phyloP scores from a whole-genome alignment of 768 basidiomycete species.

The Glaciozyma antarctica region DNA sequence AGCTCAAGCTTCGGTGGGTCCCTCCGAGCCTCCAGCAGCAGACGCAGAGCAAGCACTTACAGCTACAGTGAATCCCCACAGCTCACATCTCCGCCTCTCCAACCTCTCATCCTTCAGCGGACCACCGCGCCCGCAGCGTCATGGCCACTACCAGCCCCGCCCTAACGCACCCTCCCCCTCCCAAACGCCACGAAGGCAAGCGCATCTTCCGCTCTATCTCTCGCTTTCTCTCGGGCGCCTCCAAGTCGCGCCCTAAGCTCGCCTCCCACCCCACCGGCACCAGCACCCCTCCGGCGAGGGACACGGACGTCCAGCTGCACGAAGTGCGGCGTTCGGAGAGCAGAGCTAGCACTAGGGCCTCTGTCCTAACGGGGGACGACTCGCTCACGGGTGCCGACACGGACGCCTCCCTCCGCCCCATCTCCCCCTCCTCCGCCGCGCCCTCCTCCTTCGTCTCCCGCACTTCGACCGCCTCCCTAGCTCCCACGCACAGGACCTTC shows the following conservation, averaged over 20 bases:
- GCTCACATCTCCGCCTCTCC: no score
- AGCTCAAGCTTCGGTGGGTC: no score
- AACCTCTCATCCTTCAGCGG: no score
- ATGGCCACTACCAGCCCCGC: no score
- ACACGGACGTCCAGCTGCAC: background rate
- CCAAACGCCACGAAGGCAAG: no score
- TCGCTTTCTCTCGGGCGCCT: slow-evolving; percentile 14
- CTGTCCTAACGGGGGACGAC: background rate
- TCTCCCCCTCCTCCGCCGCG: slow-evolving; percentile 78
- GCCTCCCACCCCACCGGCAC: background rate
- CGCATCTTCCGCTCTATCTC: slow-evolving; percentile 7
- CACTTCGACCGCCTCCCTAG: slow-evolving; percentile 52
- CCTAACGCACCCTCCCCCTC: no score
- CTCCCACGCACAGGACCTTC: slow-evolving; percentile 62
- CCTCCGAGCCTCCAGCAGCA: no score
- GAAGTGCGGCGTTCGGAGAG: background rate
- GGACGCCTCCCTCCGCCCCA: slow-evolving; percentile 79
- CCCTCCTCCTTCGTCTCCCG: slow-evolving; percentile 56
- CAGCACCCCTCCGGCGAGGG: background rate
- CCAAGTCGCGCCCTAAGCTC: slow-evolving; percentile 17
- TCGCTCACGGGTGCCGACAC: slow-evolving; percentile 67
- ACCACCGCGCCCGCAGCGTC: no score
- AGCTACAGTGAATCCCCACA: no score
- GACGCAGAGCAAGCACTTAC: no score
- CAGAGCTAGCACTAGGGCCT: background rate